These are phyloP conservation scores for Candida maesae DNA, from an alignment of 805 yeast species.

Conservation along the genomic window DNA sequence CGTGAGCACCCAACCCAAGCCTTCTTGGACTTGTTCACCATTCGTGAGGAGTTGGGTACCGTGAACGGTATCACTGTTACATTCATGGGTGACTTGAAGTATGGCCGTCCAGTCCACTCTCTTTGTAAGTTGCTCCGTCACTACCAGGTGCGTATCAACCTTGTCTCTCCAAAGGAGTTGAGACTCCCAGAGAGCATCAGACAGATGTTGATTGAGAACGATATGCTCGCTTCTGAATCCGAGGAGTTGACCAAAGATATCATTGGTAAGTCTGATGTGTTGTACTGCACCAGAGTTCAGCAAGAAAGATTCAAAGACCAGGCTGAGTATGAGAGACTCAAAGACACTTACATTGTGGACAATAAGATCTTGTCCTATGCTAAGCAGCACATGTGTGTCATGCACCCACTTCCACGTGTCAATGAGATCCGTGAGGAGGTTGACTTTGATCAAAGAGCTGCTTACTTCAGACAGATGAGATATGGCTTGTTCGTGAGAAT, in stretches of 20 bases:
- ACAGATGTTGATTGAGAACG: constrained; percentile 58
- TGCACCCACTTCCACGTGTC: constrained; percentile 99
- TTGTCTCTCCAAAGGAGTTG: constrained; percentile 88
- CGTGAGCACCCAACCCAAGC: constrained; percentile 99
- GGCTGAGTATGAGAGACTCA: constrained; percentile 79
- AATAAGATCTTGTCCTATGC: constrained; percentile 88
- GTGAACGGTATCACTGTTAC: constrained; percentile 97
- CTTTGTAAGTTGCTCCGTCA: constrained; percentile 84
- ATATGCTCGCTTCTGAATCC: constrained; percentile 71
- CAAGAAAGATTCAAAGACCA: constrained; percentile 85
- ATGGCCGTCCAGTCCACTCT: constrained; percentile 98
- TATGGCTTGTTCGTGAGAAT: constrained; percentile 97
- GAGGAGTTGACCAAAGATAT: constrained; percentile 78
- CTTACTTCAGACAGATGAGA: constrained; percentile 99
- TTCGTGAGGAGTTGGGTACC: constrained; percentile 98
- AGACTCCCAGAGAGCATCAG: constrained; percentile 74
- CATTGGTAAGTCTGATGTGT: constrained; percentile 85
- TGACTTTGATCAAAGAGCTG: constrained; percentile 98
- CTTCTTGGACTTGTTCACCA: constrained; percentile 92
- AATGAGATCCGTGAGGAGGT: constrained; percentile 97
- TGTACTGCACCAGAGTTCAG: constrained; percentile 97
- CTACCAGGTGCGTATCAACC: constrained; percentile 89
- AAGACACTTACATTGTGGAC: constrained; percentile 89
- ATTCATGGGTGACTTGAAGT: constrained; percentile 97
- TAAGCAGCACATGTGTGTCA: constrained; percentile 96